Percentiles rank a stretch among this genome's conserved stretches.
These are phyloP conservation scores for Lodderomyces oxycetoniae DNA, from an alignment of 1,139 yeast genomes.

Conservation along the genomic window DNA sequence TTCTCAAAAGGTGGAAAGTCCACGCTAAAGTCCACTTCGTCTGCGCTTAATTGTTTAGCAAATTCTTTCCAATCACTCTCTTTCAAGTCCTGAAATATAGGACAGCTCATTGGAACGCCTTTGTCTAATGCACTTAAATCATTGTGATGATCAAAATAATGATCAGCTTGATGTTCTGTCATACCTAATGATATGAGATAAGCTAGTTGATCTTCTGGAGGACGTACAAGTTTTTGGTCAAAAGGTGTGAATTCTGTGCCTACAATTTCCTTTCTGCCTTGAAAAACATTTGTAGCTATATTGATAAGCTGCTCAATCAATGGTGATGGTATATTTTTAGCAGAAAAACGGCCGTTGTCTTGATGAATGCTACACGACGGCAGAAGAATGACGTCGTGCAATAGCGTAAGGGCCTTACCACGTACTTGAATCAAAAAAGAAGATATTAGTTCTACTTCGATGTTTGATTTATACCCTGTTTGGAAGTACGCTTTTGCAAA, in stretches of 20 bases:
- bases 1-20: constrained; percentile 14
- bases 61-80: constrained; percentile 22
- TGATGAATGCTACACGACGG: too few species aligned
- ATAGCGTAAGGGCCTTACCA: constrained; percentile 32
- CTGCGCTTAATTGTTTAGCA: constrained; percentile 13
- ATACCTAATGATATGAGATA: constrained; percentile 47
- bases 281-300: constrained; percentile 31
- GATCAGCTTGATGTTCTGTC: constrained; percentile 34
- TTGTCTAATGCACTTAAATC: constrained; percentile 18
- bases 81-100: constrained; percentile 19
- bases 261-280: constrained; percentile 21
- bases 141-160: constrained; percentile 29
- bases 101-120: constrained; percentile 24
- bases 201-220: constrained; percentile 47
- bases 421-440: constrained; percentile 41
- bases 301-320: constrained; percentile 35
- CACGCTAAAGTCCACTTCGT: constrained; percentile 15
- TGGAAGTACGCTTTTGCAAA: constrained; percentile 24
- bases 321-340: constrained; percentile 21
- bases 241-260: constrained; percentile 40
- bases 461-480: constrained; percentile 18
- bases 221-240: constrained; percentile 44
- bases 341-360: not conserved
- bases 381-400: constrained; percentile 16
- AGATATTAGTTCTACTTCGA: constrained; percentile 21